Evolutionary conservation across 2,329 filamentous ascomycete species (phyloP).

Genomic region (Phaeophleospora eucalypticola): DNA sequence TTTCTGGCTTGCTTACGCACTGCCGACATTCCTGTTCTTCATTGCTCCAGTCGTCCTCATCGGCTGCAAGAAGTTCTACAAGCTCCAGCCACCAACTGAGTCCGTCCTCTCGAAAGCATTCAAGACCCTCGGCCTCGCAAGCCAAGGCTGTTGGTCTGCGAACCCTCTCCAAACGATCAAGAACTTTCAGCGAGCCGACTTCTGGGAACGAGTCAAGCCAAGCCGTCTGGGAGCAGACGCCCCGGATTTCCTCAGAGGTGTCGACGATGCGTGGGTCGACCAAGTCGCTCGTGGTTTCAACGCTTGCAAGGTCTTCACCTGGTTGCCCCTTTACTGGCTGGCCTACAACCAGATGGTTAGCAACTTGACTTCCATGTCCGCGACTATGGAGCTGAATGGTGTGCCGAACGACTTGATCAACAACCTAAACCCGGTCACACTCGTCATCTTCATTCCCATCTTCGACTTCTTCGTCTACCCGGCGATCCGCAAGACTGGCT

Average conservation of each 20-base stretch:
- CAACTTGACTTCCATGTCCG: slow-evolving; percentile 46
- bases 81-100: slow-evolving; percentile 58
- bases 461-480: slow-evolving; percentile 46
- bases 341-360: slow-evolving; percentile 55
- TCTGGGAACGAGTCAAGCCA: slow-evolving; percentile 68
- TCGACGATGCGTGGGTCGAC: slow-evolving; percentile 77
- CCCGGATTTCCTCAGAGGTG: slow-evolving; percentile 68
- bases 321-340: slow-evolving; percentile 53
- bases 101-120: slow-evolving; percentile 67
- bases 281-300: slow-evolving; percentile 63
- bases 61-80: slow-evolving; percentile 47
- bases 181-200: slow-evolving; percentile 49
- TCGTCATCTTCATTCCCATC: slow-evolving; percentile 44
- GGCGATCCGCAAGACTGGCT: slow-evolving; percentile 39
- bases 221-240: slow-evolving; percentile 55
- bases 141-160: slow-evolving; percentile 55
- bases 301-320: slow-evolving; percentile 66
- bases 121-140: slow-evolving; percentile 56
- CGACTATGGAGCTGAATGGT: slow-evolving; percentile 41
- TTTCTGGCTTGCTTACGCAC: slow-evolving; percentile 62
- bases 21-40: slow-evolving; percentile 61
- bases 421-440: slow-evolving; percentile 30
- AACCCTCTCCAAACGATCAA: slow-evolving; percentile 58
- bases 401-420: slow-evolving; percentile 47
- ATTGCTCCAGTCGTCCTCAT: slow-evolving; percentile 57